Base-by-base conservation (phyloP, 352 stramenopile species). In the Pythium graminicola region DNA sequence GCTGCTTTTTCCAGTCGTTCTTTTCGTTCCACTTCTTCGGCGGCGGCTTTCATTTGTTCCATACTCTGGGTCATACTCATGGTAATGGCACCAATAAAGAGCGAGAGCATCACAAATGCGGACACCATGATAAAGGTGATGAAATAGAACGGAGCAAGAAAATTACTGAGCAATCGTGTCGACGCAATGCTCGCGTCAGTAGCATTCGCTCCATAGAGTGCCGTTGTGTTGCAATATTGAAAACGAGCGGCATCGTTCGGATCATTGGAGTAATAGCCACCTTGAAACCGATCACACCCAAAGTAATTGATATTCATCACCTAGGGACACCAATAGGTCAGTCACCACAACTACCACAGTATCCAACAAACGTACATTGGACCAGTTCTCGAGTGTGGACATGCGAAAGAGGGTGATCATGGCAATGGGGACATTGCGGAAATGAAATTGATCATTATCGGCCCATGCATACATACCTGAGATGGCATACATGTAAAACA, bases 41-140 rank as follows among this genome's bases (percentile, higher is more conserved):
- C 68, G 6, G 64, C 70, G 24, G 64, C 69, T 54, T 94, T 94
- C 78, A 94, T 93, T 16, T 83, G 51, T 58, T 93, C 81, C 84
- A 95, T 94, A 31, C 77, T 91, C 54, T 94, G 65, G 9, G 83
- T 93, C 85, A 95, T 95, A 41, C 72, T 86, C 85, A 95, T 94
- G 6, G 85, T 95, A 45, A 95, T 90, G 43, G 85, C 81, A 73
- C 85, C 85, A 50, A 95, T 91, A 52, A 95, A 94, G 42, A 95
- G 81, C 36, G 76, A 91, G 26, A 95, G 78, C 83, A 94, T 94
- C 43, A 95, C 85, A 22, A 95, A 87, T 8, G 84, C 81, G 1
- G 84, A 92, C 28, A 95, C 76, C 32, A 95, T 53, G 43, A 95
- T 85, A 52, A 94, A 95, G n/a, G 76, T 89, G 54, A 95, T 73